Evolutionary conservation across 2,329 filamentous ascomycete genomes (phyloP).

Genomic region (Penicillium sclerotiorum): DNA sequence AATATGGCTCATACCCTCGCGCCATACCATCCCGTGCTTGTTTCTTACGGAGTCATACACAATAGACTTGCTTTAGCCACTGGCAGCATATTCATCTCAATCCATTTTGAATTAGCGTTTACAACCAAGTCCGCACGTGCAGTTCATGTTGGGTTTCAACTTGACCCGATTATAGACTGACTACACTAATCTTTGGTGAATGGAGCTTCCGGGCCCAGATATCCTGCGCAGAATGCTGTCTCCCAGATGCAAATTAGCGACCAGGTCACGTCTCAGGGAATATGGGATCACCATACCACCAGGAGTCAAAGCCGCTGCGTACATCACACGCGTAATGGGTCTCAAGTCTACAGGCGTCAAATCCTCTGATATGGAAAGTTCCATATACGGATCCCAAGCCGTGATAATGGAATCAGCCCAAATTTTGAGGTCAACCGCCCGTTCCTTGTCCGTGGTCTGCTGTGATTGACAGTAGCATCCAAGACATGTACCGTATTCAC

Average conservation of each 20-base stretch:
- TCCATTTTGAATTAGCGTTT: background rate
- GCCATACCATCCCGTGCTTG: background rate
- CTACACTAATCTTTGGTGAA: too few relatives aligned
- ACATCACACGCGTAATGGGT: slow-evolving; percentile 62
- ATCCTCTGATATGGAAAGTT: slow-evolving; percentile 34
- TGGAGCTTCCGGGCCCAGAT: slow-evolving; percentile 36
- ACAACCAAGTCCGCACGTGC: too few relatives aligned
- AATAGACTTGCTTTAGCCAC: background rate
- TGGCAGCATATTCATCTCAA: background rate
- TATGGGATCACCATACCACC: slow-evolving; percentile 51
- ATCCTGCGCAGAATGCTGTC: slow-evolving; percentile 40
- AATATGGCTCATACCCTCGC: slow-evolving; percentile 3
- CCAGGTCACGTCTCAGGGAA: background rate
- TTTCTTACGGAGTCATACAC: background rate
- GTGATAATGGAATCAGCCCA: slow-evolving; percentile 41
- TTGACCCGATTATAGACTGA: too few relatives aligned
- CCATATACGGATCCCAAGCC: slow-evolving; percentile 44
- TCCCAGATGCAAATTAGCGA: background rate
- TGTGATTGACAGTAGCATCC: slow-evolving; percentile 48
- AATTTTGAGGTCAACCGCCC: slow-evolving; percentile 30
- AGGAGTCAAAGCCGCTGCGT: slow-evolving; percentile 57
- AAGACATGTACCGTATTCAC: slow-evolving; percentile 58
- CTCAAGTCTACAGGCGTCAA: slow-evolving; percentile 48
- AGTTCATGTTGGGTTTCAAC: too few relatives aligned
- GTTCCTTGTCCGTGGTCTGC: slow-evolving; percentile 39